These are phyloP conservation scores for Curvularia eragrostidis DNA, from an alignment of 2,329 filamentous ascomycete species.

Conservation along the genomic window DNA sequence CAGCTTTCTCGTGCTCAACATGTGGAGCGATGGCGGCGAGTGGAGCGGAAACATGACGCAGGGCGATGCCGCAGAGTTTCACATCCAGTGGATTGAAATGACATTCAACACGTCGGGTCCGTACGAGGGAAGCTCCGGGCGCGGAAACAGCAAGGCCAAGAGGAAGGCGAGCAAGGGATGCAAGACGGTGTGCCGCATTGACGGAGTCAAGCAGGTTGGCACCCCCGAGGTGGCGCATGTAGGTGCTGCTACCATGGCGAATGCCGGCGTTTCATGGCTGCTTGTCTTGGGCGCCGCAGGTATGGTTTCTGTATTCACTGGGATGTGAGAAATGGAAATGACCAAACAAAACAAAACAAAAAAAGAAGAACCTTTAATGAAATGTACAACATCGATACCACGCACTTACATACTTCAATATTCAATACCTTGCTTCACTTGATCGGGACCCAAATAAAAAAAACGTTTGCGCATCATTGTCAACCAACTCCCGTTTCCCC, in stretches of 20 bases:
- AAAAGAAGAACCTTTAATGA: background rate
- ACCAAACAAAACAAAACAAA: background rate
- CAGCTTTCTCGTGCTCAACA: constrained; percentile 63
- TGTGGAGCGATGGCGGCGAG: constrained; percentile 66
- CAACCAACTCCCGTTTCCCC: background rate
- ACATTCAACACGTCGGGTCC: constrained; percentile 56
- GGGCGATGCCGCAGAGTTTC: constrained; percentile 59
- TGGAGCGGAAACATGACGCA: constrained; percentile 67
- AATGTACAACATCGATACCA: background rate
- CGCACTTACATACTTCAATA: too few relatives aligned
- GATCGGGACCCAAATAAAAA: background rate
- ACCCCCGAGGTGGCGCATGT: constrained; percentile 43
- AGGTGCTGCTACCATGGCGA: constrained; percentile 24
- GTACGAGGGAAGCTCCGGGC: constrained; percentile 29
- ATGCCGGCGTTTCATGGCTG: constrained; percentile 37
- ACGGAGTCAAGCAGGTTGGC: constrained; percentile 44
- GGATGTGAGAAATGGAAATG: background rate
- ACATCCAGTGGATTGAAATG: constrained; percentile 69
- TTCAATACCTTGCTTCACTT: background rate
- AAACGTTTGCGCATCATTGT: background rate
- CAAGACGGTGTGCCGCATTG: constrained; percentile 48
- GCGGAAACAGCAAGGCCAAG: constrained; percentile 28
- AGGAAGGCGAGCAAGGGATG: constrained; percentile 40
- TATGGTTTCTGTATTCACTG: constrained; percentile 21
- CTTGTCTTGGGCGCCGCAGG: constrained; percentile 31